Evolutionary conservation across 768 basidiomycete species (phyloP), one percentile per base, ranked within the genome.

Genomic region (Boletus rufocinnamomeus): DNA sequence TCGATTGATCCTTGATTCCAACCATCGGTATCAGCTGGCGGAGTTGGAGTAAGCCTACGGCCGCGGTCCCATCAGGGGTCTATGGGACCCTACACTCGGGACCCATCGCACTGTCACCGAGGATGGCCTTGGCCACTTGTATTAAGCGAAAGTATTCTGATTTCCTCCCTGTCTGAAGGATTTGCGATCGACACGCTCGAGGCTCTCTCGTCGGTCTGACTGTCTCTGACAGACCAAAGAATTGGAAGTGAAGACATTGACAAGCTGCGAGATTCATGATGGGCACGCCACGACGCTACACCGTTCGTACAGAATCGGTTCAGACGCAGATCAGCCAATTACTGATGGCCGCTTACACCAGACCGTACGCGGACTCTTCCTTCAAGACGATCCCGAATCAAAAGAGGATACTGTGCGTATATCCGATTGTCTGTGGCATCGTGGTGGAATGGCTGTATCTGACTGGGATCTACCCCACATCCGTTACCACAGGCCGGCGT

Each of bases 321-420:
- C 4, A 2, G 19, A 25, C 16, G 13, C 23, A n/a, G 49, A 38
- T 21, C 48, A 23, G 16, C n/a, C 10, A 8, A 19, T n/a, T n/a
- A n/a, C 32, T 40, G 44, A 52, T 32, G 19, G 47, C 19, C n/a
- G 40, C 37, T 14, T 28, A 27, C 2, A 40, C 45, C 40, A 70
- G 66, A 55, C 52, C 7, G 6, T 61, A 30, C 38, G 9, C 1
- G 66, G 58, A 34, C 4, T 57, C 34, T 70, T 70, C 51, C 44
- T 66, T 14, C 69, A 70, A 54, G 61, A 59, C 21, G 66, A 70
- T 57, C 58, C 58, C 1, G 60, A 63, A 49, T 51, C 48, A 5
- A 10, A 52, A 19, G 63, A 47, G 10, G 56, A 46, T 7, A 27
- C 0, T 6, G 68, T 70, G 44, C n/a, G 68, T 66, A n/a, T 27